Base-by-base conservation (phyloP, 192 early-diverging fungal species). In the Mortierella alpina region DNA sequence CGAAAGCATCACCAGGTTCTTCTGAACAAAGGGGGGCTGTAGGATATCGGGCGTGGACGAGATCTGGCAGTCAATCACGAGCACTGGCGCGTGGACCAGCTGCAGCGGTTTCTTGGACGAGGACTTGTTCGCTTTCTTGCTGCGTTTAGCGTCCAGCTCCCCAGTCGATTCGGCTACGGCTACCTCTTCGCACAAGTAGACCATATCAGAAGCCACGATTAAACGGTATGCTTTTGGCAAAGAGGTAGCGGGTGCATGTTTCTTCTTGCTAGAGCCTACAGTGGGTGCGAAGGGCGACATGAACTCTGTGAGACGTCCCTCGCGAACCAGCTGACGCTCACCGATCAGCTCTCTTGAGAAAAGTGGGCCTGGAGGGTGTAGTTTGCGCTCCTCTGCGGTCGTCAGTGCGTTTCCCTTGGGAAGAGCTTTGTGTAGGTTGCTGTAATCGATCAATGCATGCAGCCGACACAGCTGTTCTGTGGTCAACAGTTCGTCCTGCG, bases 1-100 rank as follows among this genome's bases (percentile, higher is more conserved):
- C 22, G 69, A 71, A 23, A 80, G 49, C 76, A 80, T 80, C 20
- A 80, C 76, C 46, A 80, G 71, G 46, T 80, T 66, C 39, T 71
- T 59, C 7, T 71, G 69, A 31, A 66, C 44, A 10, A 62, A 39
- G 42, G 53, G 73, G 6, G 73, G 73, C 18, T 72, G 50, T 12
- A 55, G 50, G 5, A 80, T 40, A 49, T 80, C 76, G 0, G 69
- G 76, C 0, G 76, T 80, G 0, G 76, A 80, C 7, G 76, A 80
- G 46, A 80, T 80, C 59, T 80, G 76, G 2, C 65, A 54, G 31
- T 80, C 76, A 1, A 63, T 72, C 10, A 80, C 69, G 1, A 66
- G 17, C 15, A 80, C 76, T 3, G 76, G 76, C 14, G 71, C 76
- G 51, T 80, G 76, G 17, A 67, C 23, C 31, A 80, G 54, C 4